Evolutionary conservation across 2,329 filamentous ascomycete genomes (phyloP).

Genomic region (Pseudogymnoascus sp.): DNA sequence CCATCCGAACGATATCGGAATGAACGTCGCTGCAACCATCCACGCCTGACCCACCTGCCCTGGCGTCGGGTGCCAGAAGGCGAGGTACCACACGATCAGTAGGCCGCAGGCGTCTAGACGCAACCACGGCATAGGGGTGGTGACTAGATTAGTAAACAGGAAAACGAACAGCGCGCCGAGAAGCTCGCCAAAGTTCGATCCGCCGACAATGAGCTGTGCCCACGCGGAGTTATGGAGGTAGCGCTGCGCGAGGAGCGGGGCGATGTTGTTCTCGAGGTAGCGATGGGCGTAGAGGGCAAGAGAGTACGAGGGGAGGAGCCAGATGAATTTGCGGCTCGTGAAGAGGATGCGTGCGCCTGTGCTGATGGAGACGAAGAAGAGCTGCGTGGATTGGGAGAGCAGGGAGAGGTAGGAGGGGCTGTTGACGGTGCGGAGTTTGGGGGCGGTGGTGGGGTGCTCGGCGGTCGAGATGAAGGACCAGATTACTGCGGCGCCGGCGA

Average conservation of each 20-base stretch:
- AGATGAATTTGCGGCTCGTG: conserved; percentile 40
- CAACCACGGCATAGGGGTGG: conserved; percentile 44
- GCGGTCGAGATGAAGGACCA: conserved; percentile 42
- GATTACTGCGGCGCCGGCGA: conserved; percentile 32
- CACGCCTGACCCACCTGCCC: conserved; percentile 37
- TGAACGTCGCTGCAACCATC: conserved; percentile 38
- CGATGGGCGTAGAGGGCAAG: conserved; percentile 42
- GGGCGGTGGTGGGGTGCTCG: conserved; percentile 25
- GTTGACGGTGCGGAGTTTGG: conserved; percentile 16
- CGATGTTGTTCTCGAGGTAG: conserved; percentile 42
- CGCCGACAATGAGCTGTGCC: conserved; percentile 43
- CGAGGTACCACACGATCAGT: conserved; percentile 41
- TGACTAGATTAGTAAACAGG: conserved; percentile 40
- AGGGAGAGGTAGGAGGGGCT: conserved; percentile 32
- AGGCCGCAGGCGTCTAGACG: conserved; percentile 39
- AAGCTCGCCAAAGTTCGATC: conserved; percentile 43
- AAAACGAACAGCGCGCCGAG: conserved; percentile 41
- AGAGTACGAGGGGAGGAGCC: conserved; percentile 42
- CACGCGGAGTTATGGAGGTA: conserved; percentile 42
- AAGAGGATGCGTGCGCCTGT: conserved; percentile 40
- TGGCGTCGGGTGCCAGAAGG: conserved; percentile 36
- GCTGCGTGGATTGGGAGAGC: conserved; percentile 32
- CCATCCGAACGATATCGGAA: conserved; percentile 43
- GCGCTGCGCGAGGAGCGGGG: conserved; percentile 37
- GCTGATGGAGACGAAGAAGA: conserved; percentile 40